phyloP scores from a whole-genome alignment of 768 basidiomycete species.

The Gloeophyllum trabeum region DNA sequence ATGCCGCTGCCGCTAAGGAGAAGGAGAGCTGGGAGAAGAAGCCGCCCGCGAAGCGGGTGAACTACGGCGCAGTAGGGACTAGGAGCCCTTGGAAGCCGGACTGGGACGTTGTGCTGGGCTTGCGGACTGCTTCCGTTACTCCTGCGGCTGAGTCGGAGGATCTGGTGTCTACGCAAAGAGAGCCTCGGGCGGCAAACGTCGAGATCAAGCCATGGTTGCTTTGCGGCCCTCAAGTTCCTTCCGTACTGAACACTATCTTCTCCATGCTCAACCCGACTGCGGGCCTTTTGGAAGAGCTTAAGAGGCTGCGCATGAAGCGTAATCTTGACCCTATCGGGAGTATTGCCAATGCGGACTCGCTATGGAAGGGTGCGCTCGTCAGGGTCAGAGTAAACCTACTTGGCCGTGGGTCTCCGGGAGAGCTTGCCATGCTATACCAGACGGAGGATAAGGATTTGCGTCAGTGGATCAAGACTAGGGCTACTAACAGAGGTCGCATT shows the following conservation, averaged over 20 bases:
- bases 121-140: conserved; percentile 10
- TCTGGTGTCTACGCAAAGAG: conserved; percentile 50
- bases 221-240: background rate
- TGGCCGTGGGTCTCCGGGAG: conserved; percentile 60
- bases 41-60: conserved; percentile 80
- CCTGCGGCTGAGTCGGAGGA: conserved; percentile 14
- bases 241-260: conserved; percentile 17
- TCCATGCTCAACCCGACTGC: conserved; percentile 27
- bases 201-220: conserved; percentile 38
- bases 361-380: conserved; percentile 55
- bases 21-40: conserved; percentile 60
- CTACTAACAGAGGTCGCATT: no score
- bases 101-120: conserved; percentile 63
- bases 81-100: conserved; percentile 67
- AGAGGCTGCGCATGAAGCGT: conserved; percentile 47
- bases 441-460: conserved; percentile 42
- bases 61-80: conserved; percentile 53
- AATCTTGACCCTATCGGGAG: conserved; percentile 26
- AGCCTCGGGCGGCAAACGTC: conserved; percentile 9
- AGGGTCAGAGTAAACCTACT: conserved; percentile 52
- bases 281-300: conserved; percentile 41
- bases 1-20: conserved; percentile 39
- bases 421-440: conserved; percentile 63
- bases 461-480: conserved; percentile 30
- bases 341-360: conserved; percentile 23